Percentiles rank a stretch among this genome's conserved stretches.
Conservation (phyloP, 2,329 filamentous ascomycete species). For the Dactylellina haptotyla region DNA sequence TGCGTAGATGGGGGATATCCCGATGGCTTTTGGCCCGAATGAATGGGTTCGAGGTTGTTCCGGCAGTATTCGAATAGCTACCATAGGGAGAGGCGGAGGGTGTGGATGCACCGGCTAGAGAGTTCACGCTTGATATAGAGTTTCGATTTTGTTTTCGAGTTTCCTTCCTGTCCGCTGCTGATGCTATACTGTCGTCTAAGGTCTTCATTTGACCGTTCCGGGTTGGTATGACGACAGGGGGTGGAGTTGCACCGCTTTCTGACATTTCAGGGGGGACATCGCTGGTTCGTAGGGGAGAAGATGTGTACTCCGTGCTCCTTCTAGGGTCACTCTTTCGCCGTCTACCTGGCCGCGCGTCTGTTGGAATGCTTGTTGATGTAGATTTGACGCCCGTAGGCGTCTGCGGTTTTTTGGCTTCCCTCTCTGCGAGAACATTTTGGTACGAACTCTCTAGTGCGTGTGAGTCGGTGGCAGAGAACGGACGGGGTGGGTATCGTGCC, state of each 20-base stretch:
- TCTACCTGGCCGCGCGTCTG: conserved; percentile 30
- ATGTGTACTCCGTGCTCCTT: conserved; percentile 47
- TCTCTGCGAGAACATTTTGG: conserved; percentile 67
- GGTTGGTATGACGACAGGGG: conserved; percentile 26
- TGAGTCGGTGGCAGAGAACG: conserved; percentile 83
- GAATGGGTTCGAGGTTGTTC: conserved; percentile 51
- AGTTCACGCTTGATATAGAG: conserved; percentile 47
- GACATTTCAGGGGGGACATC: conserved; percentile 52
- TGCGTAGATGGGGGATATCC: conserved; percentile 43
- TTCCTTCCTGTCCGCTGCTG: conserved; percentile 23
- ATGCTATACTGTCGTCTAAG: conserved; percentile 7
- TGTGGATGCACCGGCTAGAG: conserved; percentile 20
- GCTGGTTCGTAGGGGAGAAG: conserved; percentile 49
- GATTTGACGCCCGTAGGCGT: conserved; percentile 30
- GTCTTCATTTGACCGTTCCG: conserved; percentile 11
- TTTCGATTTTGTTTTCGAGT: conserved; percentile 42
- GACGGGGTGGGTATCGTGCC: conserved; percentile 73
- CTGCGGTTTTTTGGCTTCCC: conserved; percentile 30
- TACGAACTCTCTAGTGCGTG: conserved; percentile 81
- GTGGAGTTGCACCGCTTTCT: conserved; percentile 35
- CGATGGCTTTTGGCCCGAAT: conserved; percentile 45
- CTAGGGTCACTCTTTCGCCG: conserved; percentile 44
- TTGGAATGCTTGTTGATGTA: conserved; percentile 17
- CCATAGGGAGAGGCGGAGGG: conserved; percentile 46
- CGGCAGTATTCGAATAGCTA: conserved; percentile 47